Evolutionary conservation across 805 yeast species (phyloP).

Genomic region (Yamadazyma laniorum): DNA sequence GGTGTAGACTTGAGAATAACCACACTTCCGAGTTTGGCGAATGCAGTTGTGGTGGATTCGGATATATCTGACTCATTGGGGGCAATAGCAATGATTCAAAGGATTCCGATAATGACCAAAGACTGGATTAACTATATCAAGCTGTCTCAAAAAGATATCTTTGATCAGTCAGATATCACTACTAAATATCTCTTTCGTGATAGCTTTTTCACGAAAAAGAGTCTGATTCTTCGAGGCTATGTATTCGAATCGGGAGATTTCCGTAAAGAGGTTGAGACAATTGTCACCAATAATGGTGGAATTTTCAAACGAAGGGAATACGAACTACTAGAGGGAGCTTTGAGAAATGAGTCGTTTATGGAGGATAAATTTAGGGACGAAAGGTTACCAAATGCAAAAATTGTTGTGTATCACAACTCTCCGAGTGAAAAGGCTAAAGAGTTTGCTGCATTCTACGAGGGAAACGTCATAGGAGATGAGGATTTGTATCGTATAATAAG

Average conservation of each 20-base stretch:
- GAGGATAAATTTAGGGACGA: slow-evolving; percentile 5
- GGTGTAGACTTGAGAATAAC: slow-evolving; percentile 6
- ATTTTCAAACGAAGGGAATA: background rate
- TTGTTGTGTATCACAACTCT: slow-evolving; percentile 4
- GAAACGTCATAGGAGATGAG: slow-evolving; percentile 2
- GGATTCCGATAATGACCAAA: slow-evolving; percentile 4
- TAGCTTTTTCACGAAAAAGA: background rate
- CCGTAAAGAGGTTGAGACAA: slow-evolving; percentile 2
- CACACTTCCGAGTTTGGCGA: slow-evolving; percentile 1
- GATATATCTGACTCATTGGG: slow-evolving; percentile 2
- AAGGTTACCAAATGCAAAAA: slow-evolving; percentile 1
- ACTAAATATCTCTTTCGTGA: slow-evolving; percentile 5
- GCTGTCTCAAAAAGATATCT: background rate
- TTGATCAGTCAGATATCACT: slow-evolving; percentile 5
- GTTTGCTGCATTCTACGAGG: slow-evolving; percentile 5
- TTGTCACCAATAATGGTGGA: slow-evolving; percentile 6
- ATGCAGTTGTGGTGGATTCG: slow-evolving; percentile 1
- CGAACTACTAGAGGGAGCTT: slow-evolving; percentile 7
- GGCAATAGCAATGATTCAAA: slow-evolving; percentile 7
- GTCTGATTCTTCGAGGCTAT: background rate
- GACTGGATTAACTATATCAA: slow-evolving; percentile 6
- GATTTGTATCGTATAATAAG: slow-evolving; percentile 7
- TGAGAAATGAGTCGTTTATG: slow-evolving; percentile 5
- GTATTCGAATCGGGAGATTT: slow-evolving; percentile 4
- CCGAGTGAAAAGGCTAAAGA: slow-evolving; percentile 2